These are phyloP conservation scores for Scutellaria barbata DNA, from an alignment of 257 asterid species.

Conservation along the genomic window DNA sequence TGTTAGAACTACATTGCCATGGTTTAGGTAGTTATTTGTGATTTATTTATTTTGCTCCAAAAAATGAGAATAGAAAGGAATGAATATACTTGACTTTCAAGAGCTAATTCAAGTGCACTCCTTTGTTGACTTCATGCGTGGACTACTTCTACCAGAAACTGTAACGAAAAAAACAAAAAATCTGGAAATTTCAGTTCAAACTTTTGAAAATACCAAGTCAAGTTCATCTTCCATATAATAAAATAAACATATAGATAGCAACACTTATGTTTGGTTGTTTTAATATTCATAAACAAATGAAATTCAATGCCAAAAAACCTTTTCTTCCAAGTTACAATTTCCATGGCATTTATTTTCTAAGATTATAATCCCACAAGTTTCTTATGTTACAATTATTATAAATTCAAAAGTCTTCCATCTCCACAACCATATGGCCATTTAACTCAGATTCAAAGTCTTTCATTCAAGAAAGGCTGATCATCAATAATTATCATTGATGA, in stretches of 20 bases:
- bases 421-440: neutral
- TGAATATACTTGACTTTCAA: slow-evolving; percentile 15
- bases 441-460: slow-evolving; percentile 3
- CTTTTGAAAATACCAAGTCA: slow-evolving; percentile 40
- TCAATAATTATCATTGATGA: neutral
- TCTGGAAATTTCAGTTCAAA: slow-evolving; percentile 23
- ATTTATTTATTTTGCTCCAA: no score
- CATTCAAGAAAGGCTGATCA: neutral
- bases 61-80: neutral
- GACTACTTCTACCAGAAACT: neutral
- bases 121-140: slow-evolving; percentile 26
- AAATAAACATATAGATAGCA: neutral
- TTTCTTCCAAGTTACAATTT: slow-evolving; percentile 34
- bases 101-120: slow-evolving; percentile 20
- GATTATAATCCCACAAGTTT: slow-evolving; percentile 36
- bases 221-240: slow-evolving; percentile 1
- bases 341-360: slow-evolving; percentile 25
- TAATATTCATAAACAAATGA: neutral
- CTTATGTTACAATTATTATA: neutral
- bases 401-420: slow-evolving; percentile 33
- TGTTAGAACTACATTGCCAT: neutral
- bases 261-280: slow-evolving; percentile 23
- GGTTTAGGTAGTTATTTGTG: neutral
- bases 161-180: no score
- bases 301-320: slow-evolving; percentile 28